Base-by-base conservation (phyloP, 768 basidiomycete genomes). In the Panaeolus papilionaceus region DNA sequence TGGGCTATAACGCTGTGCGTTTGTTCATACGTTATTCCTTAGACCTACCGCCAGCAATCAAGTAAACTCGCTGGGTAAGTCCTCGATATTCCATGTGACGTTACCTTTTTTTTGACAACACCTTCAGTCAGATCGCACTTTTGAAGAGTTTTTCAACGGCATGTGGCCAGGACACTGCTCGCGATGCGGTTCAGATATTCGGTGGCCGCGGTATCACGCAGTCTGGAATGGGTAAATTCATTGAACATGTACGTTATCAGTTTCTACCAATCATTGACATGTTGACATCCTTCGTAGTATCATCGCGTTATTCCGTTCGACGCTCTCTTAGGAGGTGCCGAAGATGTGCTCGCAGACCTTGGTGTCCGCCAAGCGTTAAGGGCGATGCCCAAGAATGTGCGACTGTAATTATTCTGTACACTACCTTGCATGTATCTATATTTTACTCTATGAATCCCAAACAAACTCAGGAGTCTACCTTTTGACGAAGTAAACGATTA, bases 131-230 rank as follows among this genome's bases (percentile, higher is more conserved):
- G 79, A 92, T 92, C 69, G 90, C 87, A 0, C 86, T 92, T 71
- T 78, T 93, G 74, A 93, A 93, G 80, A 88, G 88, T 73, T 88
- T 88, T 70, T 81, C 84, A 8, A 92, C 91, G 11, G 77, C 81
- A 16, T 84, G 82, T 66, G 91, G 82, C 0, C 89, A 90, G 71
- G 88, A 91, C 67, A 91, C 89, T 39, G 88, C 90, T 20, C 83
- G 86, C 7, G 83, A 84, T 72, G 82, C 83, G 47, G 81, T 85
- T 18, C 82, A 83, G 79, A 87, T 96, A 68, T 95, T 95, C 71
- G 94, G 94, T 73, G 95, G 94, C 18, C 88, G 95, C 64, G 94
- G 92, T 28, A 87, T 96, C 62, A 96, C 95, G 3, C 86, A 87
- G 75, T 88, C 88, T 1, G 93, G 94, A 18, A 93, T 94, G 92